Evolutionary conservation across 306 rosid species (phyloP).

Genomic region (Dicorynia guianensis): DNA sequence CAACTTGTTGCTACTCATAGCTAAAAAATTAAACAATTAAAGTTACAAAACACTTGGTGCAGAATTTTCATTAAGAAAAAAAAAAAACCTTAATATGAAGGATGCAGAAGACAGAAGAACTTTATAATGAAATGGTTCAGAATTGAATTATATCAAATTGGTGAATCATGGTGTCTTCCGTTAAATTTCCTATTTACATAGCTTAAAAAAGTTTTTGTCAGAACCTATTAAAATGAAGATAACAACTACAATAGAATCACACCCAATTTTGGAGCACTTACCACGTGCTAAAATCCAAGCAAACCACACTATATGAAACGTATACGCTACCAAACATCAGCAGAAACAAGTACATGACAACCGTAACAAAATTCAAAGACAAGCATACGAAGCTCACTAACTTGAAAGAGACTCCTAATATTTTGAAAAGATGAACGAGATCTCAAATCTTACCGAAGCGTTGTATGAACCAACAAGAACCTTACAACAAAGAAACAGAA

Average conservation of each 20-base stretch:
- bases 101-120: too few relatives aligned
- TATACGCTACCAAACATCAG: not conserved
- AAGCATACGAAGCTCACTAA: constrained; percentile 39
- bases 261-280: not conserved
- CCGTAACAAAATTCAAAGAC: not conserved
- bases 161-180: too few relatives aligned
- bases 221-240: not conserved
- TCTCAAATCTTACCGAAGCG: constrained; percentile 71
- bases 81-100: too few relatives aligned
- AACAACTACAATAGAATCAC: not conserved
- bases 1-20: too few relatives aligned
- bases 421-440: constrained; percentile 51
- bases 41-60: too few relatives aligned
- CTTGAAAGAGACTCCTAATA: constrained; percentile 56
- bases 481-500: not conserved
- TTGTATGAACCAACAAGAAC: constrained; percentile 36
- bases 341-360: not conserved
- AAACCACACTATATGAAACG: not conserved
- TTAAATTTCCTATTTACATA: too few relatives aligned
- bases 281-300: not conserved
- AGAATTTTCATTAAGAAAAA: too few relatives aligned
- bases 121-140: too few relatives aligned
- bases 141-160: too few relatives aligned
- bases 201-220: too few relatives aligned
- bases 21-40: too few relatives aligned